Evolutionary conservation across 116 monocot genomes (phyloP).

Genomic region (Thalassia testudinum): DNA sequence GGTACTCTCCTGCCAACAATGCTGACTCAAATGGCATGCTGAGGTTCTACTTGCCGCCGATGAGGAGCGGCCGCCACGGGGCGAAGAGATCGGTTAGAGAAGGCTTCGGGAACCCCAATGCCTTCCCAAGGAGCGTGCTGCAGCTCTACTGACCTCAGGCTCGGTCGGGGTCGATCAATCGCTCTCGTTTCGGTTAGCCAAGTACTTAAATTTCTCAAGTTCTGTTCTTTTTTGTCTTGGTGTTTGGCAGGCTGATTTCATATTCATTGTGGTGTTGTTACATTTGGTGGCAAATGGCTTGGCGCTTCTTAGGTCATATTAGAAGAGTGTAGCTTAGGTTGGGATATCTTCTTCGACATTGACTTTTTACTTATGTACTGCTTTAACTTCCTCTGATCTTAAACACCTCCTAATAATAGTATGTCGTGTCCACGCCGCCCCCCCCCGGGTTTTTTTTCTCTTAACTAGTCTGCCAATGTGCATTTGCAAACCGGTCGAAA

Average conservation of each 20-base stretch:
- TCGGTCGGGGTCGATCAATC: too few relatives aligned
- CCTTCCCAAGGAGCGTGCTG: constrained; percentile 23
- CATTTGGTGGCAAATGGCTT: too few relatives aligned
- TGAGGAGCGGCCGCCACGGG: constrained; percentile 27
- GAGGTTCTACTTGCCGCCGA: constrained; percentile 69
- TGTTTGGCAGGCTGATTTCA: too few relatives aligned
- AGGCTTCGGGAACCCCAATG: constrained; percentile 13
- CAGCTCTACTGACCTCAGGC: neutral
- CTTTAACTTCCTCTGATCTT: neutral
- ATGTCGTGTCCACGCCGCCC: too few relatives aligned
- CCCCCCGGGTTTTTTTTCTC: neutral
- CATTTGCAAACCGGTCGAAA: neutral
- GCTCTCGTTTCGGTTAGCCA: too few relatives aligned
- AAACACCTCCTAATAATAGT: neutral
- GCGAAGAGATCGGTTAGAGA: constrained; percentile 12
- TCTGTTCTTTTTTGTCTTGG: too few relatives aligned
- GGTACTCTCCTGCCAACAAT: constrained; percentile 36
- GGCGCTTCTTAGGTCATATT: too few relatives aligned
- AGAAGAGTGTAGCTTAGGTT: too few relatives aligned
- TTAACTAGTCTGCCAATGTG: neutral
- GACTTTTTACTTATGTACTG: neutral
- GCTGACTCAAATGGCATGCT: constrained; percentile 37
- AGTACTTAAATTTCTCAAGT: too few relatives aligned
- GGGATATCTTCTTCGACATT: too few relatives aligned
- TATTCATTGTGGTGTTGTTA: too few relatives aligned